Base-by-base conservation (phyloP, 768 basidiomycete genomes). In the Boletus speciosus region DNA sequence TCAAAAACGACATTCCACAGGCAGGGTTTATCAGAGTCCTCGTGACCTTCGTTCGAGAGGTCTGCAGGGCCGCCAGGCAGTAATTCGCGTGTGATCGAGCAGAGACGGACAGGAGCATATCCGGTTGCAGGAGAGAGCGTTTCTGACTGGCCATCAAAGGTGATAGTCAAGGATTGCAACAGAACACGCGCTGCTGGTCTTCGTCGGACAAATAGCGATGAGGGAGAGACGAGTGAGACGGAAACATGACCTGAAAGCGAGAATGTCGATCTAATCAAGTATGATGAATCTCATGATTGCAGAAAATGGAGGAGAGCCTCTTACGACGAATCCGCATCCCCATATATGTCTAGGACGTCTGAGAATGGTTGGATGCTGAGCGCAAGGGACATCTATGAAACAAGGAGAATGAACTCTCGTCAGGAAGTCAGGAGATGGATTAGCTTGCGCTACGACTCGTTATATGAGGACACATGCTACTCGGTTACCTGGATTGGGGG, bases 121-220 rank as follows among this genome's bases (percentile, higher is more conserved):
- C 88, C 83, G 32, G 82, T 79, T 38, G 71, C 71, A 6, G 81
- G 78, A 11, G 85, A 81, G 56, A 86, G 74, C 23, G 84, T 77
- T 67, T 96, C 93, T 19, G 84, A 79, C 70, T 93, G 90, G 27
- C 93, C 93, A 63, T 97, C 93, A 54, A 97, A 91, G 4, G 82
- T 84, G 60, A 97, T 67, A 40, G 76, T 71, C 37, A 96, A 73
- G 2, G 90, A 93, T 57, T 83, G 80, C 19, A 93, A 78, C 5
- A 86, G 66, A 39, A 85, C 66, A 37, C 74, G 79, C 9, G 77
- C 70, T 0, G 83, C 69, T 45, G 75, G 72, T 52, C 77, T 78
- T 50, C 52, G 54, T 55, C 77, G 76, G 55, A 79, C 78, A 57
- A 88, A 84, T 25, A 86, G 63, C 11, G 81, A 81, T 49, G 70